Evolutionary conservation across 2,329 filamentous ascomycete species (phyloP).

Genomic region (Ascochyta rabiei): DNA sequence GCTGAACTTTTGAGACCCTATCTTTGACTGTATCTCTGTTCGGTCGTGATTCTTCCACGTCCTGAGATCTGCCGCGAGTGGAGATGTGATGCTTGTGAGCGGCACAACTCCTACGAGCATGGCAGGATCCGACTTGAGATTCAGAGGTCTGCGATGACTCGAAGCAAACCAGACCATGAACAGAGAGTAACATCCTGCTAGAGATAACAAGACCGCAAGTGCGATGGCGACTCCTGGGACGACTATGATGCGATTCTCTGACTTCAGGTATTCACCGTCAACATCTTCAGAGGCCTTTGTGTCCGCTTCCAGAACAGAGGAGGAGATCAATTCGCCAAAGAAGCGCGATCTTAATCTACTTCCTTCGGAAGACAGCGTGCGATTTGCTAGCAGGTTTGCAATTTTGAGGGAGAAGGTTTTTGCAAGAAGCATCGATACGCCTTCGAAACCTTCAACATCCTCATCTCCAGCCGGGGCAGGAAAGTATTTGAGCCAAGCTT

Average conservation of each 20-base stretch:
- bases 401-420: conserved; percentile 11
- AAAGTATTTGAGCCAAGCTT: conserved; percentile 13
- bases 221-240: conserved; percentile 18
- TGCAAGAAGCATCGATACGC: conserved; percentile 11
- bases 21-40: background rate
- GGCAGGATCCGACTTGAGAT: conserved; percentile 16
- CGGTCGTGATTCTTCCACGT: conserved; percentile 4
- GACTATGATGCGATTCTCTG: conserved; percentile 23
- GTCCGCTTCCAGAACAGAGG: conserved; percentile 7
- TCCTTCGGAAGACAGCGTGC: conserved; percentile 11
- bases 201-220: conserved; percentile 19
- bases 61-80: background rate
- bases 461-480: background rate
- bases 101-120: conserved; percentile 12
- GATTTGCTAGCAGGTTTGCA: conserved; percentile 9
- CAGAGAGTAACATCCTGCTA: conserved; percentile 11
- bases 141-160: conserved; percentile 10
- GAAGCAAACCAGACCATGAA: conserved; percentile 10
- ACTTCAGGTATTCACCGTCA: background rate
- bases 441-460: background rate
- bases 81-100: background rate
- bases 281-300: background rate
- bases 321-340: conserved; percentile 23
- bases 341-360: conserved; percentile 16
- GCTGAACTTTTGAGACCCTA: background rate